Evolutionary conservation across 2,329 filamentous ascomycete species (phyloP).

Genomic region (Fusarium longipes): DNA sequence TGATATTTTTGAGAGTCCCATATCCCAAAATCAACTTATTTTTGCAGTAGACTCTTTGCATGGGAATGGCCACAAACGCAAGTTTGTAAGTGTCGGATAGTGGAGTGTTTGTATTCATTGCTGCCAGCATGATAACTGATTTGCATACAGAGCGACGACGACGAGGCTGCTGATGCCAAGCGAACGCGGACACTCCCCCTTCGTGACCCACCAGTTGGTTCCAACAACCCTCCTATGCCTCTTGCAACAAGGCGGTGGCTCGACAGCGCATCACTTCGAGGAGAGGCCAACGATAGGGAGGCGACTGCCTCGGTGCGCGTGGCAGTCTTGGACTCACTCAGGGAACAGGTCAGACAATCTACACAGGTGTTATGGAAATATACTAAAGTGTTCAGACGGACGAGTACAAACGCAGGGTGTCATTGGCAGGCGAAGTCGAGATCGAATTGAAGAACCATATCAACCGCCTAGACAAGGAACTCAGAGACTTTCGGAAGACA

Average conservation of each 20-base stretch:
- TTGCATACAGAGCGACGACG: constrained; percentile 43
- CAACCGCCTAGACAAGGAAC: constrained; percentile 57
- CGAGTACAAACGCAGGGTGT: constrained; percentile 46
- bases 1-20: constrained; percentile 58
- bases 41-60: constrained; percentile 25
- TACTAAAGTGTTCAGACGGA: constrained; percentile 46
- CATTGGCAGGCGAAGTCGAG: constrained; percentile 47
- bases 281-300: constrained; percentile 27
- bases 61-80: constrained; percentile 58
- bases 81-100: constrained; percentile 54
- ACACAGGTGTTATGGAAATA: background rate
- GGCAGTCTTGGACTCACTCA: constrained; percentile 54
- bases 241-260: constrained; percentile 50
- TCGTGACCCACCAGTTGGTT: constrained; percentile 33
- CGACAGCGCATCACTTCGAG: constrained; percentile 31
- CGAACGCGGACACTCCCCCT: constrained; percentile 45
- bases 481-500: constrained; percentile 59
- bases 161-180: constrained; percentile 50
- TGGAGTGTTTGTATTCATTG: background rate
- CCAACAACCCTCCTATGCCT: constrained; percentile 49
- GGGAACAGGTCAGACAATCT: constrained; percentile 50
- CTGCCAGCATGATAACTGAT: background rate
- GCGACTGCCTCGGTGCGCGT: constrained; percentile 47
- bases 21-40: constrained; percentile 49
- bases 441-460: constrained; percentile 56